Base-by-base conservation (phyloP, 768 basidiomycete species). In the Mycena chlorophos region DNA sequence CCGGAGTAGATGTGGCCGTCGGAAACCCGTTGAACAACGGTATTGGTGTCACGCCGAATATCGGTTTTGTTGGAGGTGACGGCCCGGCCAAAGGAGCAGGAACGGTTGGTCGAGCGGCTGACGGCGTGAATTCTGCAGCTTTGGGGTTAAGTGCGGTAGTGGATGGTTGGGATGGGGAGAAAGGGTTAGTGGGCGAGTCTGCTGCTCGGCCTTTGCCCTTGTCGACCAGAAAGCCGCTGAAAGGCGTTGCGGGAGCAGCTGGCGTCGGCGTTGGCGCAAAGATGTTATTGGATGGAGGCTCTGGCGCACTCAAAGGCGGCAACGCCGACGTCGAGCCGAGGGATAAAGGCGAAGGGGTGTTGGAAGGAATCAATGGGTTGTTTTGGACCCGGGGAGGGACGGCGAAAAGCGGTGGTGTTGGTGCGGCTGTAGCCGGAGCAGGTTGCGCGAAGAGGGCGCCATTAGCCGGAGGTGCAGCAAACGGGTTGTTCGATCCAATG, bases 271-370 rank as follows among this genome's bases (percentile, higher is more conserved):
- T 52, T 6, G 60, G 56, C 2, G 60, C 60, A 37, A 57, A 55
- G 17, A 62, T 62, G 43, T 52, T 57, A 38, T 46, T 54, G 14
- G 45, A 31, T 14, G 52, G 4, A 17, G 55, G 49, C 37, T 55
- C 14, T 28, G 28, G 38, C 20, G 25, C 14, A 34, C 23, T 47
- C 14, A 45, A 31, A 10, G 42, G n/a, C n/a, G n/a, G 47, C 19
- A 68, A 67, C 1, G 62, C 58, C 5, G 73, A 72, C 37, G 66
- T 57, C 25, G 65, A 52, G 20, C 30, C 4, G 10, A 49, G 65
- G 65, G 26, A 43, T 30, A 38, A 70, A 54, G 47, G 71, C 66
- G 54, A 57, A n/a, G 48, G 56, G 13, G 63, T 34, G 37, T 58
- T 46, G 5, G 64, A 37, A 19, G 54, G 39, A 16, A 58, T 27